These are phyloP conservation scores for Dendrostoma leiphaemia DNA, from an alignment of 2,329 filamentous ascomycete species.

Conservation along the genomic window DNA sequence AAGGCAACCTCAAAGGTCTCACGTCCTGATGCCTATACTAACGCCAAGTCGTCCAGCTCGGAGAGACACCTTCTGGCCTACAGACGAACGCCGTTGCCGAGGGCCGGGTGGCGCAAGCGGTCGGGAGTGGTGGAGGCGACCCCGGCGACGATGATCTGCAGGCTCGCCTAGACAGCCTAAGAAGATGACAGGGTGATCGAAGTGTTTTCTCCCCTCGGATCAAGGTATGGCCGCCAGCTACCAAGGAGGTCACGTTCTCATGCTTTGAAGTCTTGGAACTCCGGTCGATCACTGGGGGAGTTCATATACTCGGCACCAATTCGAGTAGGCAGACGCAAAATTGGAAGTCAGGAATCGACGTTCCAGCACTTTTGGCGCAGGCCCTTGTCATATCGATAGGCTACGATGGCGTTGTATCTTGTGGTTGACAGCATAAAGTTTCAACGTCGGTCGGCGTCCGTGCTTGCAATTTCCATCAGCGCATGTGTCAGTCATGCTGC, in stretches of 20 bases:
- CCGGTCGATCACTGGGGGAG: no score
- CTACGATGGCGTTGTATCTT: no score
- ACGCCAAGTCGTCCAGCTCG: conserved; percentile 60
- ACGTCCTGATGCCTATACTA: conserved; percentile 19
- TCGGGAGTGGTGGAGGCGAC: conserved; percentile 68
- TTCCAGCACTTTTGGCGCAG: no score
- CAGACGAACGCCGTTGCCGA: conserved; percentile 73
- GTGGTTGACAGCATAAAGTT: no score
- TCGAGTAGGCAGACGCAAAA: no score
- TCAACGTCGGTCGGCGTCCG: no score
- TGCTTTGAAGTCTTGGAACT: conserved; percentile 1
- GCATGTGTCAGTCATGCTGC: no score
- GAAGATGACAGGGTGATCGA: conserved; percentile 43
- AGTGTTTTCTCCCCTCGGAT: not conserved
- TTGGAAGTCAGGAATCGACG: no score
- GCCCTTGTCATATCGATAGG: no score
- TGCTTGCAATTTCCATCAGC: no score
- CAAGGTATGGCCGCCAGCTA: no score
- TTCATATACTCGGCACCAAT: no score
- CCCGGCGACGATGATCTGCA: conserved; percentile 89
- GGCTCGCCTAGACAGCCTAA: conserved; percentile 84
- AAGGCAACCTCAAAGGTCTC: conserved; percentile 37
- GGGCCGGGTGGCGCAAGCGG: conserved; percentile 78
- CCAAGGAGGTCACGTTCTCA: not conserved
- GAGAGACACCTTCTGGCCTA: conserved; percentile 83